Conservation (phyloP, 1,284 basidiomycete genomes). For the Ustilago bromivora region DNA sequence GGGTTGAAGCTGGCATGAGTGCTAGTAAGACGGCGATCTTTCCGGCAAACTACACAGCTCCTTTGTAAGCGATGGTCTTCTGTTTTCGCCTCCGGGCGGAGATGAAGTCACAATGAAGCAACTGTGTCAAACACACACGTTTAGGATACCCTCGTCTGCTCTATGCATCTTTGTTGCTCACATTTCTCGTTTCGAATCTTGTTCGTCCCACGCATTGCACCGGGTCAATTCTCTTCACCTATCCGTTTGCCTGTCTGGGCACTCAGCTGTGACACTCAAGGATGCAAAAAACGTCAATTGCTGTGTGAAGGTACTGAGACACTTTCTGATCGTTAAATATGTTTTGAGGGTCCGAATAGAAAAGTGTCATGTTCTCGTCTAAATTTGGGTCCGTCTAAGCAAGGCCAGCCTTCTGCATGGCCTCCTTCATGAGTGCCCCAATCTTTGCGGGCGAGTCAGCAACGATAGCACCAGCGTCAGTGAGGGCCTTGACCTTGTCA, state of each 20-base stretch:
- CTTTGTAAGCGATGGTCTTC: background rate
- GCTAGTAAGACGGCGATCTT: constrained; percentile 44
- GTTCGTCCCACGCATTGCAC: background rate
- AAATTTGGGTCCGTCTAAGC: background rate
- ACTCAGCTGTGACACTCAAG: background rate
- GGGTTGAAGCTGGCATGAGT: constrained; percentile 43
- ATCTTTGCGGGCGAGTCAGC: constrained; percentile 85
- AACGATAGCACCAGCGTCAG: constrained; percentile 91
- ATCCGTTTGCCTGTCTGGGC: no score
- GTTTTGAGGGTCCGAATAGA: no score
- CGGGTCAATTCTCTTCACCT: no score
- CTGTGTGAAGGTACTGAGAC: background rate
- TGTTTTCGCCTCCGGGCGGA: background rate
- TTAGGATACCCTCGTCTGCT: no score
- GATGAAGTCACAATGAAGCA: no score
- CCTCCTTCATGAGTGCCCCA: constrained; percentile 67
- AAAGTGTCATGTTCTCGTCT: background rate
- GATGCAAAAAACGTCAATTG: background rate
- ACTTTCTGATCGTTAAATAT: background rate
- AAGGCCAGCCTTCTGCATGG: constrained; percentile 57
- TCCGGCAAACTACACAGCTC: constrained; percentile 38
- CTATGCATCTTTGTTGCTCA: background rate
- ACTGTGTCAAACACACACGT: no score
- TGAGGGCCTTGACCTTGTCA: constrained; percentile 95
- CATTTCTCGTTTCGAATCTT: background rate